Conservation (phyloP, 2,329 filamentous ascomycete species). For the Bipolaris zeicola region DNA sequence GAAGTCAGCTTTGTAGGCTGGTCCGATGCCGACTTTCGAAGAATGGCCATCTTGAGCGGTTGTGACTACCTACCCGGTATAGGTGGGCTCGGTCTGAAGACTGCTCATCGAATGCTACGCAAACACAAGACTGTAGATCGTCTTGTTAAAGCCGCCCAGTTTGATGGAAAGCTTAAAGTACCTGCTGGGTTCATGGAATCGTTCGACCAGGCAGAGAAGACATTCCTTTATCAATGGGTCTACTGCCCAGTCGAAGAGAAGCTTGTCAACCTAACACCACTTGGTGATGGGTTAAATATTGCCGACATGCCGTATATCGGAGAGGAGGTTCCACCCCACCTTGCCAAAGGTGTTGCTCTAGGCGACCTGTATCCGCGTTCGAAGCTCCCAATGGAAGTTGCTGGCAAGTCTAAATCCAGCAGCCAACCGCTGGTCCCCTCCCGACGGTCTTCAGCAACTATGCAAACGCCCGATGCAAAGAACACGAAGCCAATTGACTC, state of each 20-base stretch:
- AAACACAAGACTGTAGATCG: constrained; percentile 89
- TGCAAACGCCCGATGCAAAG: constrained; percentile 59
- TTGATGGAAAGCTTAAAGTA: constrained; percentile 83
- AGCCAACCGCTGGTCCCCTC: constrained; percentile 48
- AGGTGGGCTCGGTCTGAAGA: constrained; percentile 86
- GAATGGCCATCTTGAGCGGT: constrained; percentile 95
- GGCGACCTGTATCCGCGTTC: constrained; percentile 91
- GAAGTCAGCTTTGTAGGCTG: constrained; percentile 90
- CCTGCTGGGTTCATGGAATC: constrained; percentile 79
- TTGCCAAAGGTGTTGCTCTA: constrained; percentile 74
- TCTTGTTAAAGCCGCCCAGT: constrained; percentile 80
- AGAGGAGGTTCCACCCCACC: constrained; percentile 67
- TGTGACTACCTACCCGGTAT: constrained; percentile 94
- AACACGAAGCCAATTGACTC: constrained; percentile 65
- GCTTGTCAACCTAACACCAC: constrained; percentile 76
- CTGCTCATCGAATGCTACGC: constrained; percentile 85
- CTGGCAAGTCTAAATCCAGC: constrained; percentile 41
- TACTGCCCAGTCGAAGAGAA: constrained; percentile 77
- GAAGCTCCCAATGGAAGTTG: constrained; percentile 65
- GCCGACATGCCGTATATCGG: constrained; percentile 84
- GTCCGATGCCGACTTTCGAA: constrained; percentile 88
- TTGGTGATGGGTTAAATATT: constrained; percentile 66
- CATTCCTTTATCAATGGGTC: constrained; percentile 92
- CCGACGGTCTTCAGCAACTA: constrained; percentile 20
- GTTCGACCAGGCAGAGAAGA: constrained; percentile 87